Evolutionary conservation across 768 basidiomycete species (phyloP), one percentile per base, ranked within the genome.

Genomic region (Leccinum boreale): DNA sequence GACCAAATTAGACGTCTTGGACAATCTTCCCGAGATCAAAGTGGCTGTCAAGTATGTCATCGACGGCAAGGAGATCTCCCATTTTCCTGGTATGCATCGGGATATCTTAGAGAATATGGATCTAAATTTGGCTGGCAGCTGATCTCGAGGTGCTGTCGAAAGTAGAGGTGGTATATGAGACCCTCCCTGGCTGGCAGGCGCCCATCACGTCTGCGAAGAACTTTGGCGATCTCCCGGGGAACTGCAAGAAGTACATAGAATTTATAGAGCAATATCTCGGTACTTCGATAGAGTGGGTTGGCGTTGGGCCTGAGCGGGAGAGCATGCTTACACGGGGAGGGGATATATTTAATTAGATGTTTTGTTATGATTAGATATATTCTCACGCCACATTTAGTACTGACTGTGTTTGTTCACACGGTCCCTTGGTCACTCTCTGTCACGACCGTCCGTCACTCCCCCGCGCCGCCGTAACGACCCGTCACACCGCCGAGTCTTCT

Each of bases 1-100:
- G 63, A 99, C 97, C 50, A 99, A 99, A 72, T 85, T 99, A 49
- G 97, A 99, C 66, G 79, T 99, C 15, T 81, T 99, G 50, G 95
- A 98, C 66, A 76, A 79, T 26, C 79, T 99, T 21, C 70, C 81
- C 0, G 91, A 95, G 76, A 90, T 99, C 78, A 90, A 94, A 74
- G 80, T 99, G 21, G 96, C 81, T 3, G 81, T 91, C 56, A 85
- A 83, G 67, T 98, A 99, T 74, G 67, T 77, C 6, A 62, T 92
- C 19, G 85, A 93, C 51, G 95, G 87, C 26, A 80, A 89, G 67
- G 85, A 89, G 66, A 78, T 98, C 15, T 65, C 77, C 21, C 89
- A 93, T 8, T 96, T 98, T 80, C 95, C 95, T 52, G 93, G 92
- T 93, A 48, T 58, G 83, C 78, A 19, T 19, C 3, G 15, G 12